Conservation (phyloP, 1,284 basidiomycete genomes). For the Singerocomus rubriflavus region DNA sequence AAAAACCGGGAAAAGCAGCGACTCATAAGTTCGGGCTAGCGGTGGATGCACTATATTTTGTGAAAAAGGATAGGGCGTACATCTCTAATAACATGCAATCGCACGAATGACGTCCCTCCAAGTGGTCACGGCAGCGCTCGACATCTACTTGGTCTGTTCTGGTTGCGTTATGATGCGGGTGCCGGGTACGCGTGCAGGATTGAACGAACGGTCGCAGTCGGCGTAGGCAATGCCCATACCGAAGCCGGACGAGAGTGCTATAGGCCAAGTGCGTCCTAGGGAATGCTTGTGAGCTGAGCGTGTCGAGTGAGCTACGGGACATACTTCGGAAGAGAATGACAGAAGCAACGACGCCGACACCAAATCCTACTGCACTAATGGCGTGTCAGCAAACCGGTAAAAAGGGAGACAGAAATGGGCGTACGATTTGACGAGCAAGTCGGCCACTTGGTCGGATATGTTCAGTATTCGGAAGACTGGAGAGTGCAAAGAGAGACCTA, state of each 20-base stretch:
- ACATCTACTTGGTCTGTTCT: slow-evolving; percentile 26
- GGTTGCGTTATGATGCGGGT: slow-evolving; percentile 65
- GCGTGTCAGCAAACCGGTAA: slow-evolving; percentile 18
- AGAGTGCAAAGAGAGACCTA: slow-evolving; percentile 46
- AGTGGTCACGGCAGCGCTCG: background rate
- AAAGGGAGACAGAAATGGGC: slow-evolving; percentile 25
- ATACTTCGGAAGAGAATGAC: slow-evolving; percentile 93
- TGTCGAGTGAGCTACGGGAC: slow-evolving; percentile 37
- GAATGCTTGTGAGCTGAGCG: slow-evolving; percentile 11
- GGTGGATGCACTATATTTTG: slow-evolving; percentile 14
- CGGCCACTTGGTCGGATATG: slow-evolving; percentile 54
- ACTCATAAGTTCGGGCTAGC: slow-evolving; percentile 4
- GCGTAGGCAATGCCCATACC: slow-evolving; percentile 88
- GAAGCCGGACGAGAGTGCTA: slow-evolving; percentile 90
- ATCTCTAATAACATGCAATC: slow-evolving; percentile 16
- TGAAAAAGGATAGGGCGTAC: slow-evolving; percentile 1
- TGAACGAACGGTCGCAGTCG: slow-evolving; percentile 96
- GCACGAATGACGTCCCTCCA: slow-evolving; percentile 1
- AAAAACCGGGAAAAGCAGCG: slow-evolving; percentile 16
- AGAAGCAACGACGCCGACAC: slow-evolving; percentile 90
- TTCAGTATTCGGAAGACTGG: slow-evolving; percentile 8
- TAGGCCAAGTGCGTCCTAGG: slow-evolving; percentile 93
- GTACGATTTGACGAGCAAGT: slow-evolving; percentile 76
- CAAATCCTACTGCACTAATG: slow-evolving; percentile 88
- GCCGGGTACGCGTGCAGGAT: slow-evolving; percentile 89